phyloP scores from a whole-genome alignment of 768 basidiomycete species.

The Russula griseocarnosa region DNA sequence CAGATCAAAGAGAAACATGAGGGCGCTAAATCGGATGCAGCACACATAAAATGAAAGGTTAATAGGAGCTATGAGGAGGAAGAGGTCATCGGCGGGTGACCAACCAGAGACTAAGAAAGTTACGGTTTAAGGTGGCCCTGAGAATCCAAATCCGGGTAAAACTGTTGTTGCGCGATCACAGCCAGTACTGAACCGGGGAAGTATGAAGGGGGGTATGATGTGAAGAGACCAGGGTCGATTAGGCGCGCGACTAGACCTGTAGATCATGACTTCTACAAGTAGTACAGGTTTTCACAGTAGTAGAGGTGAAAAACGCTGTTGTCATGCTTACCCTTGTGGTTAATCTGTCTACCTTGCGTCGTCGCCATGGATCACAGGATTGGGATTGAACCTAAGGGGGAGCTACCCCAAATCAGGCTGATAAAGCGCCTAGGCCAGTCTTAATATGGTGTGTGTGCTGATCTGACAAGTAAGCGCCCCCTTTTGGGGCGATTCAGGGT shows the following conservation, averaged over 20 bases:
- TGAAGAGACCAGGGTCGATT: slow-evolving; percentile 22
- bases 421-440: slow-evolving; percentile 1
- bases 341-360: neutral
- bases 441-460: slow-evolving; percentile 5
- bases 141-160: neutral
- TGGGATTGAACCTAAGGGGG: neutral
- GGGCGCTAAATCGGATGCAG: neutral
- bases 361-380: slow-evolving; percentile 11
- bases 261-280: slow-evolving; percentile 22
- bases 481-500: slow-evolving; percentile 10
- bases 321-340: slow-evolving; percentile 24
- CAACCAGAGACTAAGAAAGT: neutral
- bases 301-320: slow-evolving; percentile 18
- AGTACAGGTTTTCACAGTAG: too few relatives aligned
- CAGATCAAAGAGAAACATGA: slow-evolving; percentile 7
- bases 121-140: slow-evolving; percentile 14
- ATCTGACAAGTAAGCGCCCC: neutral
- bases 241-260: neutral
- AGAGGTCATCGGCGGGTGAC: neutral
- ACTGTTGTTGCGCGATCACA: slow-evolving; percentile 10
- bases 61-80: neutral
- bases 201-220: slow-evolving; percentile 3
- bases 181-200: neutral
- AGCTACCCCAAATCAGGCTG: neutral
- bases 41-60: neutral